Evolutionary conservation across 2,329 filamentous ascomycete genomes (phyloP), one percentile per base, ranked within the genome.

Genomic region (Fusarium hostae): DNA sequence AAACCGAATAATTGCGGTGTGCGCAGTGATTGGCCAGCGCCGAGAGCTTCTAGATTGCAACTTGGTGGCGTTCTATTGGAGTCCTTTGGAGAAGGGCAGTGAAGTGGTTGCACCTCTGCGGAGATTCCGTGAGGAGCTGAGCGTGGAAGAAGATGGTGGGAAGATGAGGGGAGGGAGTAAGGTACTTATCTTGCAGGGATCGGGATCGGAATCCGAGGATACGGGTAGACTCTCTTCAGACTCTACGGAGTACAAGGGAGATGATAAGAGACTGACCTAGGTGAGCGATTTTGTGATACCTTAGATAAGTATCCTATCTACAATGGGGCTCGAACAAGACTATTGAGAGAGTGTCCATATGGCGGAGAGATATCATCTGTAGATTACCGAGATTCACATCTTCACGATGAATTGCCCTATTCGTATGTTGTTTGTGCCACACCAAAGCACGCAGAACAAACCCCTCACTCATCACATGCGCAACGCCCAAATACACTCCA

Each of bases 111-210:
- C 30, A 40, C 5, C 28, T 48, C 55, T 63, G 69, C 59, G 69
- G 69, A 70, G 69, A 70, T 51, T 24, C 64, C 69, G 68, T 72
- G 68, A 72, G 69, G 68, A 71, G 56, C 32, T 55, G 63, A 62
- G 44, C 2, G 3, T 28, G 30, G 15, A 16, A 30, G 24, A 50
- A 52, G 65, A 54, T 56, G 56, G 60, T 69, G 66, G 43, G 55
- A 45, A 60, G 68, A 12, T 58, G 59, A 62, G 63, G 37, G 40
- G 64, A 12, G 16, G 26, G 39, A 39, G 16, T 12, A 18, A 15
- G 20, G 32, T 13, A 39, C 22, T 45, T 61, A 32, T 61, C 57
- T 37, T 44, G 59, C 59, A 68, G 37, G 64, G 59, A n/a, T 69
- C 54, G 65, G 59, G 48, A 47, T 32, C 13, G 16, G 41, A 18